Percentiles rank a stretch among this genome's conserved stretches.
phyloP scores from a whole-genome alignment of 2,329 filamentous ascomycete genomes.

The Didymella sp. region DNA sequence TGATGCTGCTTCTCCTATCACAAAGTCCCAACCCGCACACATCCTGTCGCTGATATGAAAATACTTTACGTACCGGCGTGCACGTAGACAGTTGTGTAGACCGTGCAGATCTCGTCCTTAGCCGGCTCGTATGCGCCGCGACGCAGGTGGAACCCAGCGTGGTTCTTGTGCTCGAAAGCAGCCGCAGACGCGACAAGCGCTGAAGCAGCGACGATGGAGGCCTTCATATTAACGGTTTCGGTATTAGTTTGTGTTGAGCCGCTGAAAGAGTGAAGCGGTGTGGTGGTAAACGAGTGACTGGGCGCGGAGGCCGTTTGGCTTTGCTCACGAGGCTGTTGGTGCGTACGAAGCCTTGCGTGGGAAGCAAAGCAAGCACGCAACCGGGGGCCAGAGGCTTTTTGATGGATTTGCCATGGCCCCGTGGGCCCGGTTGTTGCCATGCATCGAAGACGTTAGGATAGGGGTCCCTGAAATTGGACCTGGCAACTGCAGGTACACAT shows the following conservation, averaged over 20 bases:
- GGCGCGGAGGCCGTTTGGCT: conserved; percentile 45
- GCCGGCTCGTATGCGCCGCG: conserved; percentile 52
- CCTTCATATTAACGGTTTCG: conserved; percentile 71
- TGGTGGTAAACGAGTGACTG: conserved; percentile 45
- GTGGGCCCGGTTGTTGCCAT: conserved; percentile 20
- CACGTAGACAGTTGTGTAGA: conserved; percentile 66
- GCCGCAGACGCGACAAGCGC: conserved; percentile 61
- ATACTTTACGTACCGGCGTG: conserved; percentile 55
- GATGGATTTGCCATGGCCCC: conserved; percentile 33
- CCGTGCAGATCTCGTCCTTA: conserved; percentile 71
- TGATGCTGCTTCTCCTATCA: background rate
- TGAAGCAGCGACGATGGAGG: conserved; percentile 69
- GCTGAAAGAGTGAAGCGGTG: conserved; percentile 85
- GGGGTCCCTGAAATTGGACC: conserved; percentile 43
- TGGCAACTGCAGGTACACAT: conserved; percentile 32
- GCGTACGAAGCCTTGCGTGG: conserved; percentile 46
- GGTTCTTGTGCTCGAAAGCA: conserved; percentile 69
- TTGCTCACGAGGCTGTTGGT: conserved; percentile 45
- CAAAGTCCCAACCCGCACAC: background rate
- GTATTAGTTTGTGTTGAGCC: conserved; percentile 60
- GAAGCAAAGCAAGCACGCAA: conserved; percentile 26
- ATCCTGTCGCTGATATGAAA: background rate
- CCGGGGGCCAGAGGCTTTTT: conserved; percentile 42
- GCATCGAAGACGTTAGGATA: conserved; percentile 38
- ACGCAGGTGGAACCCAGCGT: conserved; percentile 64